phyloP scores from a whole-genome alignment of 768 basidiomycete species.

The Antrodiella citrinella region DNA sequence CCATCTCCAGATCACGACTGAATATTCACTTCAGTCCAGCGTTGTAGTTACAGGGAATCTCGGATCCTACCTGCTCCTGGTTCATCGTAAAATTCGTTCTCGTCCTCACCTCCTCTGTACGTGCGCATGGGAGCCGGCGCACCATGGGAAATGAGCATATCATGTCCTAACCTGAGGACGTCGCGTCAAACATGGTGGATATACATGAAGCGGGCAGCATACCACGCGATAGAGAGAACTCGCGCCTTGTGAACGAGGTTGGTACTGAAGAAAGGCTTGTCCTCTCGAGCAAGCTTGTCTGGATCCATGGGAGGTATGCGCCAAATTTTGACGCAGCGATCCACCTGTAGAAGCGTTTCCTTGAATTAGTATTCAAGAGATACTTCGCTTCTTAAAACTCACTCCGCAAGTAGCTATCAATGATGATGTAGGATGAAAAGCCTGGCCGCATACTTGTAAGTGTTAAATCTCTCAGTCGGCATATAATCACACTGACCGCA shows the following conservation, averaged over 20 bases:
- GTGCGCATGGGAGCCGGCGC: conserved; percentile 19
- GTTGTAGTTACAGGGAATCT: too few species aligned
- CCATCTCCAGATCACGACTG: conserved; percentile 61
- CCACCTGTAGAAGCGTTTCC: conserved; percentile 41
- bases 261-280: conserved; percentile 72
- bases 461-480: neutral
- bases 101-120: neutral
- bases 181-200: neutral
- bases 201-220: neutral
- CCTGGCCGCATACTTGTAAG: conserved; percentile 27
- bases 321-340: conserved; percentile 75
- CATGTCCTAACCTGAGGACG: conserved; percentile 42
- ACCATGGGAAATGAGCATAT: conserved; percentile 29
- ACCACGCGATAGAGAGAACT: conserved; percentile 62
- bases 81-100: conserved; percentile 16
- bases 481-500: neutral
- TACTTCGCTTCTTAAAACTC: too few species aligned
- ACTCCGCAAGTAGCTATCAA: conserved; percentile 76
- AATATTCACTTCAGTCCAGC: too few species aligned
- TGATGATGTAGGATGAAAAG: conserved; percentile 58
- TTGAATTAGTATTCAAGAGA: too few species aligned
- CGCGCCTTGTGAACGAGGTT: conserved; percentile 57
- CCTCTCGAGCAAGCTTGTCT: conserved; percentile 45
- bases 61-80: conserved; percentile 19
- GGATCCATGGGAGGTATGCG: conserved; percentile 33